These are phyloP conservation scores for Cyberlindnera misumaiensis DNA, from an alignment of 805 yeast genomes.

Conservation along the genomic window DNA sequence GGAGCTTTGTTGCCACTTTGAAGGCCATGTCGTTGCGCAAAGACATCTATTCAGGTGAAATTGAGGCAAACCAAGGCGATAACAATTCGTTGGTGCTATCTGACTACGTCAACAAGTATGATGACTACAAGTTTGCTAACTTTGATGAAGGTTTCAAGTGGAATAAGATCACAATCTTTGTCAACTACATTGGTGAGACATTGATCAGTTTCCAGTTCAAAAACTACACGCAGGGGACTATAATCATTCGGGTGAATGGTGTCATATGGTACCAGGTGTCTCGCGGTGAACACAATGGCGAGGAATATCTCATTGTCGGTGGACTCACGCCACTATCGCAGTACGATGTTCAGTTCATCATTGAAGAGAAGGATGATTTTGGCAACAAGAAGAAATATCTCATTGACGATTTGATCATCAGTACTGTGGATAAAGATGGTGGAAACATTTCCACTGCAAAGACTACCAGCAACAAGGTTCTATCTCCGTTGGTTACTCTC, in stretches of 20 bases:
- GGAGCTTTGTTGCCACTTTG: conserved; percentile 47
- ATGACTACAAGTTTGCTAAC: conserved; percentile 26
- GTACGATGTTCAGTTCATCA: conserved; percentile 46
- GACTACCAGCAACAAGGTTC: conserved; percentile 27
- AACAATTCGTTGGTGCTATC: conserved; percentile 18
- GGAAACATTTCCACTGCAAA: conserved; percentile 23
- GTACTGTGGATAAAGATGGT: conserved; percentile 26
- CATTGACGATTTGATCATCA: conserved; percentile 32
- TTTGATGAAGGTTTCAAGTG: conserved; percentile 23
- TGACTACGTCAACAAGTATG: conserved; percentile 18
- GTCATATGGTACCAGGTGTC: conserved; percentile 64
- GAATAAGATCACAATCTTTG: conserved; percentile 30
- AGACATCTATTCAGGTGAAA: conserved; percentile 38
- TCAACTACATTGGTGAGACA: conserved; percentile 46
- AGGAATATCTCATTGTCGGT: conserved; percentile 49
- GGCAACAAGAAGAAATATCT: conserved; percentile 27
- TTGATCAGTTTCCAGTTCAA: conserved; percentile 44
- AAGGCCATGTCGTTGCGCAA: conserved; percentile 41
- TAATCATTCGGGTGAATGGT: conserved; percentile 52
- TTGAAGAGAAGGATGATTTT: conserved; percentile 24
- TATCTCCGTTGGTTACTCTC: conserved; percentile 57
- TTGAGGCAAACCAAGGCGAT: conserved; percentile 11
- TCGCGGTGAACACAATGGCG: conserved; percentile 39
- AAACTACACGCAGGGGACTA: conserved; percentile 35
- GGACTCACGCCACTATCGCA: conserved; percentile 61